Evolutionary conservation across 768 basidiomycete species (phyloP).

Genomic region (Phaffia tasmanica): DNA sequence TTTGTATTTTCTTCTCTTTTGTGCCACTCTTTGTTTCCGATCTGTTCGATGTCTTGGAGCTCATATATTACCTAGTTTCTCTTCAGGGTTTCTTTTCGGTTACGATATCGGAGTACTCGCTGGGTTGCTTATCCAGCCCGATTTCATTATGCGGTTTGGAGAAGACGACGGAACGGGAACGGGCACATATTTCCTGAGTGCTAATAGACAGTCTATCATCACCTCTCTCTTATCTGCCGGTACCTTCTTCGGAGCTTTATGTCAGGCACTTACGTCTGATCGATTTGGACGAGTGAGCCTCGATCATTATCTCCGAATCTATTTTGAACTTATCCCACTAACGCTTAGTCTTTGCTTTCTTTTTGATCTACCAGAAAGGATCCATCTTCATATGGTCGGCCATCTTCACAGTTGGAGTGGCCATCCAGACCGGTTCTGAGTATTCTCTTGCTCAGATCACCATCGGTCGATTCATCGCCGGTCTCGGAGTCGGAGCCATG

Average conservation of each 20-base stretch:
- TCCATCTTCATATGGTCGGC: slow-evolving; percentile 66
- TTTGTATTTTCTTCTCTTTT: too few species aligned
- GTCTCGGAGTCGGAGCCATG: slow-evolving; percentile 63
- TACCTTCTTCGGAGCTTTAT: slow-evolving; percentile 42
- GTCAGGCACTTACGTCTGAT: slow-evolving; percentile 64
- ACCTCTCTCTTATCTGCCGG: slow-evolving; percentile 48
- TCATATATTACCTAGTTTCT: neutral
- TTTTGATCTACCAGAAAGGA: slow-evolving; percentile 38
- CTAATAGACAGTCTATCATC: slow-evolving; percentile 61
- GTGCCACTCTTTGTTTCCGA: neutral
- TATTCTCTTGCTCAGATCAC: slow-evolving; percentile 55
- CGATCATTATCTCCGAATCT: too few species aligned
- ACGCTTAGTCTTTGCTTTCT: neutral
- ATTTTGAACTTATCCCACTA: neutral
- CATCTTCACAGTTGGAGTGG: slow-evolving; percentile 43
- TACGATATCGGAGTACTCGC: slow-evolving; percentile 54
- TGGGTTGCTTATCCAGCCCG: slow-evolving; percentile 71
- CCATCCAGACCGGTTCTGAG: slow-evolving; percentile 49
- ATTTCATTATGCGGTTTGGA: slow-evolving; percentile 62
- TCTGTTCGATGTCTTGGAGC: neutral
- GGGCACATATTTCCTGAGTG: slow-evolving; percentile 48
- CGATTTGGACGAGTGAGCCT: slow-evolving; percentile 48
- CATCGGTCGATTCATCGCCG: slow-evolving; percentile 54
- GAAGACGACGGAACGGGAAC: slow-evolving; percentile 39
- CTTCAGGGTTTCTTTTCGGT: slow-evolving; percentile 51